Base-by-base conservation (phyloP, 2,329 filamentous ascomycete genomes). In the Penicillium oxalicum region DNA sequence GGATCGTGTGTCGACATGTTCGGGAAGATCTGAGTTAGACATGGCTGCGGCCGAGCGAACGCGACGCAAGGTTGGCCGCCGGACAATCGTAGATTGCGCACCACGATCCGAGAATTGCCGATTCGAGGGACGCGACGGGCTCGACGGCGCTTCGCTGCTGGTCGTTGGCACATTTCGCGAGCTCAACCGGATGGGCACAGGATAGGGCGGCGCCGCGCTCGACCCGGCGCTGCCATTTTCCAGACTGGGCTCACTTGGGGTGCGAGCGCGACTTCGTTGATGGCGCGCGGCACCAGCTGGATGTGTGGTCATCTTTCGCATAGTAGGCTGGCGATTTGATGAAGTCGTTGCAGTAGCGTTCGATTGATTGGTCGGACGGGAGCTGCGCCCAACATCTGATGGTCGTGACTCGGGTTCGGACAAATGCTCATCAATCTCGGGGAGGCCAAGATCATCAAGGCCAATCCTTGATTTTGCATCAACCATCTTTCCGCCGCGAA, bases 151-250 rank as follows among this genome's bases (percentile, higher is more conserved):
- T 53, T 95, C 89, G 64, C 87, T 90, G 44, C 79, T 74, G 56
- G 79, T 84, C 51, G 83, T 70, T 0, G 82, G 80, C 24, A 84
- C 78, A 60, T 86, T 84, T 51, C 90, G 82, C 5, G 91, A 98
- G 69, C 91, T 97, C 28, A 88, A 87, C 48, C 93, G 79, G 3
- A 84, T 85, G 0, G 93, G 93, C 5, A 98, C 95, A 0, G 93
- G 91, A 73, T 95, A 96, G 0, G 93, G 93, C 27, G 93, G 91
- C 45, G 63, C 59, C 44, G 64, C 61, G 32, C 62, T 66, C n/a
- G 66, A 66, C 26, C 60, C 61, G 44, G 58, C 58, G 49, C 63
- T 70, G 38, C 65, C 64, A 46, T 67, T 69, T 29, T 73, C 69
- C 18, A 73, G 63, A 47, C 69, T 71, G 9, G 73, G 72, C 26